Percentiles rank a stretch among this genome's conserved stretches.
Conservation (phyloP, 2,329 filamentous ascomycete species). For the Beauveria australis region DNA sequence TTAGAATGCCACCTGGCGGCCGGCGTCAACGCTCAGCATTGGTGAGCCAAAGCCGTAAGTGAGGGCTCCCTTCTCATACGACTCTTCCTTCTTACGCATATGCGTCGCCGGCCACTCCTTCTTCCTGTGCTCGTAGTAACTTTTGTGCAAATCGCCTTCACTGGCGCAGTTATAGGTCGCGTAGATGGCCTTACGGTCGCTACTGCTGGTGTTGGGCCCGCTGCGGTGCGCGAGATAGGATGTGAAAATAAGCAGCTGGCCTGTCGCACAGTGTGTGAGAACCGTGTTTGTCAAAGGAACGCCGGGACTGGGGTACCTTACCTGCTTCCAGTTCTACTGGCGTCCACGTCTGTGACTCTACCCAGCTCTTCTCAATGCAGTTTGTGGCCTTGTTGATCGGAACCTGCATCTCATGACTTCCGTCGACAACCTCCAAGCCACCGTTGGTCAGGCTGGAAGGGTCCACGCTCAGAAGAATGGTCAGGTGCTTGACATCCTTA, state of each 20-base stretch:
- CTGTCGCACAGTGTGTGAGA: background rate
- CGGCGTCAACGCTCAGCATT: conserved; percentile 15
- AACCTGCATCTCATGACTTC: conserved; percentile 13
- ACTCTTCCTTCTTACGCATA: conserved; percentile 14
- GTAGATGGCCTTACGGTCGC: conserved; percentile 15
- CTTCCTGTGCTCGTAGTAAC: conserved; percentile 16
- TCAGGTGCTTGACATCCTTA: conserved; percentile 16
- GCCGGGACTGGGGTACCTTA: background rate
- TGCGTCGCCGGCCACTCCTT: conserved; percentile 15
- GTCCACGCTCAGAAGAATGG: conserved; percentile 15
- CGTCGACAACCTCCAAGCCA: conserved; percentile 14
- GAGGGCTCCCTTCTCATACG: conserved; percentile 12
- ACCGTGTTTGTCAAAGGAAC: too few relatives aligned
- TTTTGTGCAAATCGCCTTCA: conserved; percentile 15
- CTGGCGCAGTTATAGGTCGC: conserved; percentile 16
- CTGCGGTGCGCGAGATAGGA: conserved; percentile 16
- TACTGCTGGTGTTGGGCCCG: conserved; percentile 12
- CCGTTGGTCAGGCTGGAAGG: conserved; percentile 14
- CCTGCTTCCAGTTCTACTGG: conserved; percentile 15
- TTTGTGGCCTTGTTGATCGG: conserved; percentile 12
- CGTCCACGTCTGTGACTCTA: conserved; percentile 12
- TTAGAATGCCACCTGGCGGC: too few relatives aligned
- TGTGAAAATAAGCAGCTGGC: conserved; percentile 15
- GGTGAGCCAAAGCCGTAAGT: conserved; percentile 15
- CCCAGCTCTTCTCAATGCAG: conserved; percentile 15